Base-by-base conservation (phyloP, 176 grass and related monocot species). In the Triticum turgidum region DNA sequence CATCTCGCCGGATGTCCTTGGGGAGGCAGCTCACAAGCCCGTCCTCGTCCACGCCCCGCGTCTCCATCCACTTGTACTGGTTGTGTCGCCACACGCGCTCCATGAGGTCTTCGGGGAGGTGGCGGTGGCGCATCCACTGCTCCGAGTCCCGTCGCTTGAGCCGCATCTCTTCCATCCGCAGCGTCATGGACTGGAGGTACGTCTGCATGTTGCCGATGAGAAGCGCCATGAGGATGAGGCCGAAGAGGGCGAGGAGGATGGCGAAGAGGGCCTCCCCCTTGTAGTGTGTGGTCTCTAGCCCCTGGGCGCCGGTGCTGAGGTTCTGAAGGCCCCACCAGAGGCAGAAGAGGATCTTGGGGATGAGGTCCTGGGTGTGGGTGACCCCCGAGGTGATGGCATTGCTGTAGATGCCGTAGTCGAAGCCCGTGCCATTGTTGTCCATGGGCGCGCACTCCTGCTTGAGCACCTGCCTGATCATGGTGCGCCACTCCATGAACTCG, bases 151-250 rank as follows among this genome's bases (percentile, higher is more conserved):
- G 79, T 0, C 88, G 85, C 65, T 91, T 91, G 3, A 95, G 81
- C 1, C 94, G 89, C 94, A 92, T 92, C 78, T 95, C 94, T 61
- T 95, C 94, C 1, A 93, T 59, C 0, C 91, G 76, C 17, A 91
- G 85, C 61, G 91, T 91, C 59, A 92, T 84, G 8, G 94, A 95
- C 88, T 95, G 94, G 9, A 95, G 89, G 85, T 93, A 95, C 4
- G 91, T 95, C 91, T 95, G 96, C 96, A 98, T 98, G 80, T 95
- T 98, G 37, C 96, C 96, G 77, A 98, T 98, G 56, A 98, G 96
- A 2, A 98, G 96, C 29, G 96, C 91, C 85, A 98, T 94, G 77
- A 98, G 96, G 91, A 98, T 95, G 22, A 98, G 84, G 0, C 96
- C 96, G 5, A 94, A 42, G 11, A 98, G 77, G 6, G 96, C 93